Base-by-base conservation (phyloP, 2,329 filamentous ascomycete species). In the Xylariaceae sp. region DNA sequence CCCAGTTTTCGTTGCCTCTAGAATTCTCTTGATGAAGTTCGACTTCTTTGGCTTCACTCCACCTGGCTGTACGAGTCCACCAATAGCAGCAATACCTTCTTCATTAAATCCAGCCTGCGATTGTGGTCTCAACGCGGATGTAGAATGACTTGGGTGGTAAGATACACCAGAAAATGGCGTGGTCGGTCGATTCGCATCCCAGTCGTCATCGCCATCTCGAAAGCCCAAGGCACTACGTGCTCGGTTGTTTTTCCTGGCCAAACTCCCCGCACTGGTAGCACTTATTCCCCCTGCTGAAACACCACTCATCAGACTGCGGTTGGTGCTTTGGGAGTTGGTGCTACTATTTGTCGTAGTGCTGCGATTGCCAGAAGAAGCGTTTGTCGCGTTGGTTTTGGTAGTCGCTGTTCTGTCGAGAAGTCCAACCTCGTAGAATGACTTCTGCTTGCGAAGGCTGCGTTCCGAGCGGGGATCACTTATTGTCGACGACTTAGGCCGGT, bases 1-100 rank as follows among this genome's bases (percentile, higher is more conserved):
- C 26, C 92, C 91, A 0, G 93, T 97, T 75, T 96, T 97, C 13
- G 92, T 93, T 2, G 91, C 91, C 61, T 96, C 92, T 24, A 97
- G 84, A 64, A 97, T 93, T 68, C 96, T 95, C 72, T 93, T 94
- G 79, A 97, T 94, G 67, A 97, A 96, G 42, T 91, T 93, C 57
- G 87, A 87, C 71, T 91, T 94, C 59, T 90, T 91, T 1, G 85
- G 80, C 72, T 92, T 89, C 0, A 48, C 47, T 3, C 21, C 55
- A 7, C 49, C 59, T 10, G 92, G 92, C 55, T 81, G 77, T 6
- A 86, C 79, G 7, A 97, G 81, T 0, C 93, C 92, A 33, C 93
- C 93, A 5, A 97, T 79, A 0, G 88, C 82, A 32, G 85, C 82
- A 16, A 82, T 81, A 0, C 81, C 80, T 41, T 92, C 88, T 16